Conservation (phyloP, 2,329 filamentous ascomycete genomes). For the Cladosporium austrohemisphaericum region DNA sequence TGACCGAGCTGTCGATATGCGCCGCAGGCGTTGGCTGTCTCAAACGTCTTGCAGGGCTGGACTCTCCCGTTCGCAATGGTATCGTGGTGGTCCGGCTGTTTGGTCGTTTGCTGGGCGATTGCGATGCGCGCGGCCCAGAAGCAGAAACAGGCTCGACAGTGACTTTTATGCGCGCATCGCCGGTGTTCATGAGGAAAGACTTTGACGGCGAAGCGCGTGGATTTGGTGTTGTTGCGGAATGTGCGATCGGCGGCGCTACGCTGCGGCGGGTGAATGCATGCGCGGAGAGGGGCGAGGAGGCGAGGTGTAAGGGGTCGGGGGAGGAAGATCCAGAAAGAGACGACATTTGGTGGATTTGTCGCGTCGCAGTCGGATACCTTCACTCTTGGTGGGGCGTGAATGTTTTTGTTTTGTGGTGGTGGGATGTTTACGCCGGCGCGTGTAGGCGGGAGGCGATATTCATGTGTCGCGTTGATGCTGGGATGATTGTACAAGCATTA, state of each 20-base stretch:
- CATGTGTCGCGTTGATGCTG: background rate
- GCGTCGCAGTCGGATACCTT: slow-evolving; percentile 4
- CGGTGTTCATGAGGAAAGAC: slow-evolving; percentile 44
- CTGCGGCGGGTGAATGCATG: slow-evolving; percentile 3
- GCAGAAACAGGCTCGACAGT: slow-evolving; percentile 47
- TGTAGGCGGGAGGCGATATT: background rate
- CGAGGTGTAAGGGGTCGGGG: slow-evolving; percentile 33
- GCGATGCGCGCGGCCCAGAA: slow-evolving; percentile 23
- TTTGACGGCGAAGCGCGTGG: slow-evolving; percentile 39
- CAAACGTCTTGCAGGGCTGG: slow-evolving; percentile 20
- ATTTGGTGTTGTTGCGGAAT: slow-evolving; percentile 15
- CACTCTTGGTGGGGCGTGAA: background rate
- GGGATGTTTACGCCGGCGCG: background rate
- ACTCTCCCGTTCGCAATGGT: slow-evolving; percentile 37
- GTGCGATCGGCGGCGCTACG: slow-evolving; percentile 30
- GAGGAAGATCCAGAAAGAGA: slow-evolving; percentile 21
- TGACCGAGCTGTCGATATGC: background rate
- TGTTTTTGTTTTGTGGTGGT: background rate
- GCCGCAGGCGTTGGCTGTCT: slow-evolving; percentile 7
- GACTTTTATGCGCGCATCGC: slow-evolving; percentile 41
- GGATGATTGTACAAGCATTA: background rate
- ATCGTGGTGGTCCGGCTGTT: slow-evolving; percentile 35
- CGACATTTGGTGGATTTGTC: slow-evolving; percentile 1
- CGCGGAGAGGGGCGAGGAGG: slow-evolving; percentile 31
- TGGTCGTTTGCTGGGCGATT: slow-evolving; percentile 21